A percentile compares a stretch with the other conserved stretches of the same genome.
These are phyloP conservation scores for Acmispon strigosus DNA, from an alignment of 306 rosid genomes.

Conservation along the genomic window DNA sequence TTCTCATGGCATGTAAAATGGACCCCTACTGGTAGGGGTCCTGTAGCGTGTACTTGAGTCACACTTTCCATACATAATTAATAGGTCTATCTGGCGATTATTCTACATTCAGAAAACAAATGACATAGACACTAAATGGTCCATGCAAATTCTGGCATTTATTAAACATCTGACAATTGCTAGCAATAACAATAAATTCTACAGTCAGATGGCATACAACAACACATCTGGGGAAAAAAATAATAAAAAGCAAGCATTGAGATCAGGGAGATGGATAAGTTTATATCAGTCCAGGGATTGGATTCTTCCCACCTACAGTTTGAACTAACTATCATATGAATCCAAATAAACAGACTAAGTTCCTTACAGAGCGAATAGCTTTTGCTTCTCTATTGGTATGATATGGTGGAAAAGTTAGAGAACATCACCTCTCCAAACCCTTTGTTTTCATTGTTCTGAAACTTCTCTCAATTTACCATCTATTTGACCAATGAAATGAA, in stretches of 20 bases:
- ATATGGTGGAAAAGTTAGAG: constrained; percentile 21
- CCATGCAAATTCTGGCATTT: constrained; percentile 61
- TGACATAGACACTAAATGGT: constrained; percentile 20
- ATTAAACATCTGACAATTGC: constrained; percentile 74
- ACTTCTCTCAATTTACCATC: constrained; percentile 25
- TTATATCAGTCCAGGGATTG: constrained; percentile 36
- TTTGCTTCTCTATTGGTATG: constrained; percentile 38
- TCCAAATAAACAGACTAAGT: constrained; percentile 39
- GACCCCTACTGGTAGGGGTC: constrained; percentile 28
- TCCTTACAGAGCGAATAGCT: constrained; percentile 29
- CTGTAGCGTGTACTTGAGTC: constrained; percentile 44
- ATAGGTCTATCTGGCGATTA: constrained; percentile 47
- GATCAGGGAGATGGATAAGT: constrained; percentile 17
- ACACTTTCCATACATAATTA: constrained; percentile 50
- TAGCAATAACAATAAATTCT: constrained; percentile 61
- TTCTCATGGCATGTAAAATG: constrained; percentile 2
- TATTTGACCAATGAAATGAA: constrained; percentile 10
- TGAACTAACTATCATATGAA: constrained; percentile 59
- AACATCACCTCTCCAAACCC: constrained; percentile 29
- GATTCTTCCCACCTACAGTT: constrained; percentile 43
- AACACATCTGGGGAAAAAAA: constrained; percentile 35
- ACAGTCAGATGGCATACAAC: constrained; percentile 58
- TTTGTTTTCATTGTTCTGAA: constrained; percentile 23
- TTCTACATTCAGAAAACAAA: constrained; percentile 31
- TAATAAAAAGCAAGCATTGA: constrained; percentile 21